Conservation (phyloP, 2,329 filamentous ascomycete genomes). For the Cladosporium sp. region DNA sequence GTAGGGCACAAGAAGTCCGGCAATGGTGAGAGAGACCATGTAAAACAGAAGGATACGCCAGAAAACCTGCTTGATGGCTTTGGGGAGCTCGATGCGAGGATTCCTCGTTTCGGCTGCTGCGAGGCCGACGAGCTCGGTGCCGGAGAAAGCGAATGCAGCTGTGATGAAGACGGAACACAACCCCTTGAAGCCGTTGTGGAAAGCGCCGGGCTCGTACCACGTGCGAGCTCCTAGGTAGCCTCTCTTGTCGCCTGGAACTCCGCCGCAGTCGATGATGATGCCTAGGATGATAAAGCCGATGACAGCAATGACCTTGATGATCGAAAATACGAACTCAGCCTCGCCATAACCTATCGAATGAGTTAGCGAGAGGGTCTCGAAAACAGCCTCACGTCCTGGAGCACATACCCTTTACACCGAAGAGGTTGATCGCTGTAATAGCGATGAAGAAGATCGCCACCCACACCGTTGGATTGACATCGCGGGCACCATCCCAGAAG, state of each 20-base stretch:
- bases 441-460: slow-evolving; percentile 74
- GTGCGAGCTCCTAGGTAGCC: slow-evolving; percentile 15
- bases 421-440: slow-evolving; percentile 79
- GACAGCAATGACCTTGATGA: slow-evolving; percentile 37
- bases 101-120: slow-evolving; percentile 50
- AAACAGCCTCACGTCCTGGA: slow-evolving; percentile 84
- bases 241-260: slow-evolving; percentile 43
- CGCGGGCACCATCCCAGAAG: slow-evolving; percentile 20
- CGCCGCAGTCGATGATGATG: slow-evolving; percentile 54
- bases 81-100: slow-evolving; percentile 41
- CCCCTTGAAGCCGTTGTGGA: slow-evolving; percentile 59
- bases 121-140: slow-evolving; percentile 54
- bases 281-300: slow-evolving; percentile 61
- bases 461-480: slow-evolving; percentile 66
- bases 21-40: slow-evolving; percentile 26
- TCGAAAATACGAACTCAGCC: slow-evolving; percentile 25
- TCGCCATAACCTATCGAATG: slow-evolving; percentile 21
- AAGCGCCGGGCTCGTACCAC: slow-evolving; percentile 48
- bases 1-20: slow-evolving; percentile 29
- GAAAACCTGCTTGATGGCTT: slow-evolving; percentile 30
- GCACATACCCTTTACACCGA: slow-evolving; percentile 75
- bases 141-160: slow-evolving; percentile 59
- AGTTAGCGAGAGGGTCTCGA: slow-evolving; percentile 44
- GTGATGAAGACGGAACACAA: slow-evolving; percentile 62
- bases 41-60: slow-evolving; percentile 31